These are phyloP conservation scores for Cutaneotrichosporon cyanovorans DNA, from an alignment of 1,284 basidiomycete genomes.

Conservation along the genomic window DNA sequence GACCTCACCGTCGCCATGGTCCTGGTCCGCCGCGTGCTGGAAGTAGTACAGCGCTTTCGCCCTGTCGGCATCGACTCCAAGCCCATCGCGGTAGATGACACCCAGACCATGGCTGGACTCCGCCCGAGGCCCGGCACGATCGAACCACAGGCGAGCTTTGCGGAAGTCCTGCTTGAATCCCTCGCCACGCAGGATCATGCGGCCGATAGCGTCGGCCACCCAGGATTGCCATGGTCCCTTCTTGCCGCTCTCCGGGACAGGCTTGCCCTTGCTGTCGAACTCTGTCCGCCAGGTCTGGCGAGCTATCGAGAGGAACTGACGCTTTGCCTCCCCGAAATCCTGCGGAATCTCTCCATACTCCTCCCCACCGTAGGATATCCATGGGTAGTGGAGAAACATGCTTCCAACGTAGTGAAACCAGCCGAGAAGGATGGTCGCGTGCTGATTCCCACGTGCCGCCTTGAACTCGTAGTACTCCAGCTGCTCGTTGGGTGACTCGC, in stretches of 20 bases:
- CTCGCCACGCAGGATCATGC: constrained; percentile 91
- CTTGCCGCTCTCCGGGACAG: constrained; percentile 48
- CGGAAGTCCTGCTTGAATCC: constrained; percentile 71
- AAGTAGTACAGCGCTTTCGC: constrained; percentile 62
- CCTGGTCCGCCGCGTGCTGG: constrained; percentile 68
- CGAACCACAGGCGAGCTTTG: constrained; percentile 87
- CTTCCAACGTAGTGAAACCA: constrained; percentile 91
- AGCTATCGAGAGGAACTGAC: constrained; percentile 75
- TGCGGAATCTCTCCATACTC: constrained; percentile 71
- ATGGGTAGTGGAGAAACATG: constrained; percentile 52
- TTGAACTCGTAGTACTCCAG: constrained; percentile 92
- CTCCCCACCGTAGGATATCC: constrained; percentile 72
- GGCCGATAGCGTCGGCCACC: constrained; percentile 62
- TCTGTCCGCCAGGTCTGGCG: constrained; percentile 75
- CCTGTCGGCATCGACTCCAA: constrained; percentile 53
- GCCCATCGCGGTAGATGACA: constrained; percentile 82
- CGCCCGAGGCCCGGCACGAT: constrained; percentile 70
- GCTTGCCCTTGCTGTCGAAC: constrained; percentile 41
- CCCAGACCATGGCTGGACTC: constrained; percentile 85
- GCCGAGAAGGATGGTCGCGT: constrained; percentile 78
- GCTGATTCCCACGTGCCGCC: constrained; percentile 75
- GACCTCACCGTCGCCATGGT: constrained; percentile 82
- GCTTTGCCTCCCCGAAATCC: constrained; percentile 64
- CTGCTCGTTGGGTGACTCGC: constrained; percentile 85
- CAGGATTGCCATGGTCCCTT: no score